Conservation (phyloP, 768 basidiomycete genomes). For the Termitomyces sp. region DNA sequence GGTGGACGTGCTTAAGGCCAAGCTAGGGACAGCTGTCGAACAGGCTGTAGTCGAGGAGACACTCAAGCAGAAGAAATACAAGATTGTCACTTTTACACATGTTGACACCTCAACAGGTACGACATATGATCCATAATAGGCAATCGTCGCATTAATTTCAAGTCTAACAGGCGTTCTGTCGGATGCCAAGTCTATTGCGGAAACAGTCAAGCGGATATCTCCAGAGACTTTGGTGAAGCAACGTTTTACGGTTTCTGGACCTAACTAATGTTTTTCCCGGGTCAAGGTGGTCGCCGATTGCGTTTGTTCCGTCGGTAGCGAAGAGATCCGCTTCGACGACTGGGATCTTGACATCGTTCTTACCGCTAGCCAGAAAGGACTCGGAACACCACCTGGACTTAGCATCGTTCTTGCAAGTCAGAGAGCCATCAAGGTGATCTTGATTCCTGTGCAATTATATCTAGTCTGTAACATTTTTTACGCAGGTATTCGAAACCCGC, state of each 20-base stretch:
- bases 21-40: slow-evolving; percentile 72
- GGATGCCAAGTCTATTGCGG: slow-evolving; percentile 70
- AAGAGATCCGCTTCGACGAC: slow-evolving; percentile 90
- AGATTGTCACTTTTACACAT: slow-evolving; percentile 89
- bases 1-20: slow-evolving; percentile 78
- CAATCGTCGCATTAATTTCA: background rate
- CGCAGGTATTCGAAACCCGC: slow-evolving; percentile 53
- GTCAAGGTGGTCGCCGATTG: slow-evolving; percentile 76
- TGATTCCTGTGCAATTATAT: background rate
- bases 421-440: slow-evolving; percentile 60
- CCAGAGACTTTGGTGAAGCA: slow-evolving; percentile 72
- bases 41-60: slow-evolving; percentile 57
- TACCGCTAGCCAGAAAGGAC: slow-evolving; percentile 86
- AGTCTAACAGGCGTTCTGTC: slow-evolving; percentile 68
- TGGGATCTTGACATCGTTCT: slow-evolving; percentile 92
- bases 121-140: background rate
- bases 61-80: slow-evolving; percentile 76
- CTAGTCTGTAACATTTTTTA: background rate
- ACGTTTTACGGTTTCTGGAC: slow-evolving; percentile 1
- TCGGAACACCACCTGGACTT: slow-evolving; percentile 90
- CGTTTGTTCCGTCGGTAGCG: slow-evolving; percentile 95
- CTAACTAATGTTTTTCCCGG: slow-evolving; percentile 1
- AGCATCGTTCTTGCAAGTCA: slow-evolving; percentile 81
- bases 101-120: slow-evolving; percentile 85
- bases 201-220: slow-evolving; percentile 66